Base-by-base conservation (phyloP, 208 protist species). In the Leishmania arabica region DNA sequence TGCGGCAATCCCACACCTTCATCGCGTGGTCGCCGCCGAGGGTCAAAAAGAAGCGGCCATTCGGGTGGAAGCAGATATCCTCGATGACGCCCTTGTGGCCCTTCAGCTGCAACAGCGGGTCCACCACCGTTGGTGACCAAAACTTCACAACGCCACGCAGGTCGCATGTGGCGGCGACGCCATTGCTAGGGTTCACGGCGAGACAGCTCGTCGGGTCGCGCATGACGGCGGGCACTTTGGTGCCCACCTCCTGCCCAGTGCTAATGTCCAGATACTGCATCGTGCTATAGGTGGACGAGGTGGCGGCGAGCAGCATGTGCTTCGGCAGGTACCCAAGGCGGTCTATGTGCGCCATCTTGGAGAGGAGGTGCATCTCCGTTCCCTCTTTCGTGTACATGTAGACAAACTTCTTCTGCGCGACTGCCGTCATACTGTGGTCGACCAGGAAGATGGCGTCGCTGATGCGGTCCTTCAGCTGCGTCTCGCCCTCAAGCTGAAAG, bases 311-410 rank as follows among this genome's bases (percentile, higher is more conserved):
- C 8, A 99, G 92, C 88, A 99, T 99, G 87, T 99, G 99, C 76
- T 99, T 99, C 0, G 98, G 98, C 45, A 99, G 87, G 84, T 99
- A 99, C n/a, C 90, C 90, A 4, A 99, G 78, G 2, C 93, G 86
- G 66, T 96, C 93, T 80, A 99, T 97, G 85, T 99, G 93, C 37
- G 91, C 85, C 82, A 99, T 97, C 77, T 98, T 95, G n/a, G 93
- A 91, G 42, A 99, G 89, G 64, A 97, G 86, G 85, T 99, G 99
- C 82, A 99, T 92, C 89, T 99, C 99, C 19, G 96, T 90, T 47
- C 99, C 99, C 47, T 98, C 92, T 71, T 98, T 96, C 79, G 99
- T 99, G 92, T 99, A 99, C 88, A 99, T 99, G 91, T 99, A 99
- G 21, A 99, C 94, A 85, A 99, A 99, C 88, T 99, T 99, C 82